Percentiles rank a stretch among this genome's conserved stretches.
Conservation (phyloP, 805 yeast species). For the Komagataella ulmi region DNA sequence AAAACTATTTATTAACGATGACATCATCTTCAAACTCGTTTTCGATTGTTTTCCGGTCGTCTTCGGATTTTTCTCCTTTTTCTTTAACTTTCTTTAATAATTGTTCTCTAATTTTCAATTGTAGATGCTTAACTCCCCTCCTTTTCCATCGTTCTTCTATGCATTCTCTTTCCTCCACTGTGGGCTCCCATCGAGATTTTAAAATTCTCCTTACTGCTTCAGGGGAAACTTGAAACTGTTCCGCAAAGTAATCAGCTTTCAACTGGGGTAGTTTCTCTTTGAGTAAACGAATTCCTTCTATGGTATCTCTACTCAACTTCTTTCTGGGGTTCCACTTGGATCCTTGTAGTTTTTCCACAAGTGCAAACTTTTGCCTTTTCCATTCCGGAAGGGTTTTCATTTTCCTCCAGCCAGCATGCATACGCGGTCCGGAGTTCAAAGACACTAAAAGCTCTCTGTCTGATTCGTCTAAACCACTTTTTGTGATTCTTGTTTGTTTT, state of each 20-base stretch:
- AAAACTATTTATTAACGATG: neutral
- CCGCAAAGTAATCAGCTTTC: slow-evolving; percentile 43
- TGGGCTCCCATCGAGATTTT: slow-evolving; percentile 66
- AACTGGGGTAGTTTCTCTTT: slow-evolving; percentile 46
- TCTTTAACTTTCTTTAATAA: neutral
- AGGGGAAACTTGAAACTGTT: slow-evolving; percentile 59
- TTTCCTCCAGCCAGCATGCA: slow-evolving; percentile 33
- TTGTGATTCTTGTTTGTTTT: slow-evolving; percentile 5
- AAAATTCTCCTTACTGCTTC: slow-evolving; percentile 74
- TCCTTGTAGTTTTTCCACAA: slow-evolving; percentile 46
- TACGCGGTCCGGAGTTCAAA: slow-evolving; percentile 9
- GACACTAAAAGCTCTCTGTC: slow-evolving; percentile 7
- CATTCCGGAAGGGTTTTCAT: slow-evolving; percentile 41
- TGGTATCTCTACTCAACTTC: slow-evolving; percentile 53
- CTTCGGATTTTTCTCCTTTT: neutral
- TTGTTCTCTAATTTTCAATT: neutral
- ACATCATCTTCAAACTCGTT: neutral
- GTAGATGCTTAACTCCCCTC: slow-evolving; percentile 23
- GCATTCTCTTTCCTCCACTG: slow-evolving; percentile 31
- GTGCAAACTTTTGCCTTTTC: slow-evolving; percentile 54
- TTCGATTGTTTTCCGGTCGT: neutral
- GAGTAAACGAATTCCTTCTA: slow-evolving; percentile 47
- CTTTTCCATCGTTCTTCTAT: slow-evolving; percentile 38
- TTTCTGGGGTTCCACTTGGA: slow-evolving; percentile 55
- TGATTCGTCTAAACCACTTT: slow-evolving; percentile 5